A percentile compares a stretch with the other conserved stretches of the same genome.
These are phyloP conservation scores for Tephrocybe sp. DNA, from an alignment of 768 basidiomycete species.

Conservation along the genomic window DNA sequence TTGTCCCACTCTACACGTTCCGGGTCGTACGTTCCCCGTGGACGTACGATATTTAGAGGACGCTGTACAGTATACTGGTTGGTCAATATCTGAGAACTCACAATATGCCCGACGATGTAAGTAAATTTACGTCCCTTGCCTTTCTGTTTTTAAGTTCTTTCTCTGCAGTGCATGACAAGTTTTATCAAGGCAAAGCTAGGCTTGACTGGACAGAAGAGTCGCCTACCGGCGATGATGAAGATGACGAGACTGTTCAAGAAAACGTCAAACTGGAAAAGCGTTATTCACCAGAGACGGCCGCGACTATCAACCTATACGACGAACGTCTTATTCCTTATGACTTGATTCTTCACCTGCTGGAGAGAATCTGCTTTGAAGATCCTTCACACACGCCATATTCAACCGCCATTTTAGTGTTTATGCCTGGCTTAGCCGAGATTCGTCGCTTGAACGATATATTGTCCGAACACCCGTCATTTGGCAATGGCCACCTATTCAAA, in stretches of 20 bases:
- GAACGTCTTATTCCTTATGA: conserved; percentile 91
- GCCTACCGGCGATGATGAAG: conserved; percentile 63
- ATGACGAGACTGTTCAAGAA: conserved; percentile 47
- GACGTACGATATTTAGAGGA: conserved; percentile 86
- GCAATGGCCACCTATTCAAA: conserved; percentile 59
- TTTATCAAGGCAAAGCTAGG: conserved; percentile 57
- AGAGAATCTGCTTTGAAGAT: conserved; percentile 78
- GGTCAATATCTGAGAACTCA: conserved; percentile 78
- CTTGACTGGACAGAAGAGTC: conserved; percentile 82
- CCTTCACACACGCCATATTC: conserved; percentile 55
- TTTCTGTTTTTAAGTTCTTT: conserved; percentile 2
- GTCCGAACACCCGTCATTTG: conserved; percentile 72
- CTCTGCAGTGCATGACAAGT: conserved; percentile 59
- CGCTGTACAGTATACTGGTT: conserved; percentile 78
- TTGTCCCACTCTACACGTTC: conserved; percentile 82
- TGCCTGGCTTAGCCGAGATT: conserved; percentile 95
- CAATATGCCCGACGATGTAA: conserved; percentile 75
- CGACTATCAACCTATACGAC: conserved; percentile 83
- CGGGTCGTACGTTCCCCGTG: conserved; percentile 95
- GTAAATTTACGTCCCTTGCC: conserved; percentile 21
- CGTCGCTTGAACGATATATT: conserved; percentile 83
- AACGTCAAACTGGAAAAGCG: conserved; percentile 67
- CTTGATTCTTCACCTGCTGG: conserved; percentile 80
- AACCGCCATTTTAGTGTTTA: conserved; percentile 83
- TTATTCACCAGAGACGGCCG: conserved; percentile 74